Evolutionary conservation across 2,329 filamentous ascomycete species (phyloP).

Genomic region (Calonectria montana): DNA sequence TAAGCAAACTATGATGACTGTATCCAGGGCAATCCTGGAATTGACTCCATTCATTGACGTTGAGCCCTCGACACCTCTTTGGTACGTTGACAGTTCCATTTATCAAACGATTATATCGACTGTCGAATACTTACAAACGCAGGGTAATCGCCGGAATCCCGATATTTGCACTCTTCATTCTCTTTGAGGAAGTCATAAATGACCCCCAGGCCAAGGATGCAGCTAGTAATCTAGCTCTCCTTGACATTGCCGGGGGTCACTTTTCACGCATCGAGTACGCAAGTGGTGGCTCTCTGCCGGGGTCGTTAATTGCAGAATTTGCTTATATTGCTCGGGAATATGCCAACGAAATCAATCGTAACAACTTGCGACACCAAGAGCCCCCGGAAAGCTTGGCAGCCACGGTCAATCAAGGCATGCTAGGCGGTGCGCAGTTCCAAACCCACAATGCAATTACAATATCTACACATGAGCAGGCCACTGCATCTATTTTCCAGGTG

Average conservation of each 20-base stretch:
- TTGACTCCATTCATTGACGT: constrained; percentile 36
- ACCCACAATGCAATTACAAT: background rate
- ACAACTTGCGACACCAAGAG: background rate
- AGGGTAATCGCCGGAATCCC: constrained; percentile 37
- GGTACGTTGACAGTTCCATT: constrained; percentile 11
- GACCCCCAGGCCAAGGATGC: constrained; percentile 28
- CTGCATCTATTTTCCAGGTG: constrained; percentile 11
- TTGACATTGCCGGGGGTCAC: constrained; percentile 36
- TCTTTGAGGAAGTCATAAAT: constrained; percentile 37
- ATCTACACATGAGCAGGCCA: background rate
- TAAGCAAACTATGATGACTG: constrained; percentile 20
- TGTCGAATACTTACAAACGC: background rate
- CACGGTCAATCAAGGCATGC: background rate
- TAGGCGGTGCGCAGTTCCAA: background rate
- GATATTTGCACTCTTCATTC: constrained; percentile 32
- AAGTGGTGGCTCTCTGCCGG: constrained; percentile 27
- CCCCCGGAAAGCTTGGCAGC: background rate
- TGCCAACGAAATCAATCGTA: constrained; percentile 24
- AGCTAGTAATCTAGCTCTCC: constrained; percentile 29
- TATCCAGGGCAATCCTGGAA: constrained; percentile 32
- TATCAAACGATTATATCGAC: too few relatives aligned
- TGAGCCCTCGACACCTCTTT: constrained; percentile 35
- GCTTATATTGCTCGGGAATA: constrained; percentile 37
- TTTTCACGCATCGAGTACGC: constrained; percentile 36
- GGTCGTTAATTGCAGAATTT: constrained; percentile 33